Evolutionary conservation across 352 stramenopile species (phyloP), one percentile per base, ranked within the genome.

Genomic region (Plasmopara muralis): DNA sequence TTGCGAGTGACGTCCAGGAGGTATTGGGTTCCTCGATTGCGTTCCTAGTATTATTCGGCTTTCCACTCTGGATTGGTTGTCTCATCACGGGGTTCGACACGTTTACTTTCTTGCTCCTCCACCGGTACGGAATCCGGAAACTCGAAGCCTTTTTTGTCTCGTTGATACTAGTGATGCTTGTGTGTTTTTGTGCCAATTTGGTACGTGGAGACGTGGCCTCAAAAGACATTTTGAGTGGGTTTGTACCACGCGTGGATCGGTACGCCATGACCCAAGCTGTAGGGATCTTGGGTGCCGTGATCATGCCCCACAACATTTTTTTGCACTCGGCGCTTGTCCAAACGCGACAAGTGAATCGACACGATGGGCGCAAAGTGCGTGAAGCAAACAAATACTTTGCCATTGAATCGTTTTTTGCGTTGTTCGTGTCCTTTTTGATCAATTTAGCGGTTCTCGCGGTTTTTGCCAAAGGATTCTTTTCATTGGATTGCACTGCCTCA

Each of bases 301-400:
- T 98, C 72, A 98, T 98, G 94, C 94, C 94, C 1, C 91, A 98
- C 76, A 98, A 98, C 50, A 77, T 98, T 13, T 98, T 96, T 57
- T 66, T 98, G 31, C 94, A 98, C 64, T 97, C 87, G 5, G 94
- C 83, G 14, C 78, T 97, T 0, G 84, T 97, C 29, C 87, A 87
- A 38, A 75, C 75, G 1, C 51, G 38, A 1, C 57, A 74, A n/a
- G 55, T 93, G 1, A 72, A 91, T 47, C 76, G 68, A 20, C 53
- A 64, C 6, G 74, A 91, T 58, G 43, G 29, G 6, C 72, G 66
- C 33, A 87, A 90, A 41, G 72, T 95, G 40, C 59, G 56, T 15
- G 78, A 96, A 55, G 89, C 89, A 7, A 96, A 95, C 72, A 91
- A 93, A 47, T 98, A 97, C 61, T 98, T 96, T 58, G 87, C 87